These are phyloP conservation scores for Suhomyces yuchorum DNA, from an alignment of 1,139 yeast species.

Conservation along the genomic window DNA sequence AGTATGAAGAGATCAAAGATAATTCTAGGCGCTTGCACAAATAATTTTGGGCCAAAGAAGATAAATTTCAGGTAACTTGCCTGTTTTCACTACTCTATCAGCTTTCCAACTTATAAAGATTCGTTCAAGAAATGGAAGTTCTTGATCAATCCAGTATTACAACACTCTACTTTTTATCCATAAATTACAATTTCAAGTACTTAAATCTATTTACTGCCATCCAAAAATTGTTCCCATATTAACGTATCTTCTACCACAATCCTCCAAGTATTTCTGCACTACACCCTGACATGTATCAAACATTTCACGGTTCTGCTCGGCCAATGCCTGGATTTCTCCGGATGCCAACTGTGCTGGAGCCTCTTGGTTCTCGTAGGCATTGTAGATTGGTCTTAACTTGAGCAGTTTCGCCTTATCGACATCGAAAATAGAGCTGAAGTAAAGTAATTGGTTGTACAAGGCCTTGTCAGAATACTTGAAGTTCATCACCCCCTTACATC, in stretches of 20 bases:
- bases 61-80: too few species aligned
- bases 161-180: too few species aligned
- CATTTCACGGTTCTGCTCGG: constrained; percentile 74
- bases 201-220: constrained; percentile 19
- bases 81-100: too few species aligned
- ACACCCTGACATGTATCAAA: constrained; percentile 63
- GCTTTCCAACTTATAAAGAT: too few species aligned
- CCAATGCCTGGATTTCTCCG: constrained; percentile 69
- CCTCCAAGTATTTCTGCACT: constrained; percentile 71
- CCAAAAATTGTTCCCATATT: constrained; percentile 83
- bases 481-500: constrained; percentile 84
- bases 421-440: constrained; percentile 78
- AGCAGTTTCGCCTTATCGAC: constrained; percentile 71
- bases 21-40: too few species aligned
- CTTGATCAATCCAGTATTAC: too few species aligned
- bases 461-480: constrained; percentile 77
- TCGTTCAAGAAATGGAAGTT: too few species aligned
- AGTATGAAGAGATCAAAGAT: too few species aligned
- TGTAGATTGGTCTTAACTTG: constrained; percentile 52
- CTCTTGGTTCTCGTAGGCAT: constrained; percentile 28
- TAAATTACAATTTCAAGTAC: background rate
- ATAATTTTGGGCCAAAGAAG: too few species aligned
- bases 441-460: constrained; percentile 83
- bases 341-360: constrained; percentile 43
- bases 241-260: constrained; percentile 90